Conservation (phyloP, 805 yeast species). For the Debaryomyces prosopidis region DNA sequence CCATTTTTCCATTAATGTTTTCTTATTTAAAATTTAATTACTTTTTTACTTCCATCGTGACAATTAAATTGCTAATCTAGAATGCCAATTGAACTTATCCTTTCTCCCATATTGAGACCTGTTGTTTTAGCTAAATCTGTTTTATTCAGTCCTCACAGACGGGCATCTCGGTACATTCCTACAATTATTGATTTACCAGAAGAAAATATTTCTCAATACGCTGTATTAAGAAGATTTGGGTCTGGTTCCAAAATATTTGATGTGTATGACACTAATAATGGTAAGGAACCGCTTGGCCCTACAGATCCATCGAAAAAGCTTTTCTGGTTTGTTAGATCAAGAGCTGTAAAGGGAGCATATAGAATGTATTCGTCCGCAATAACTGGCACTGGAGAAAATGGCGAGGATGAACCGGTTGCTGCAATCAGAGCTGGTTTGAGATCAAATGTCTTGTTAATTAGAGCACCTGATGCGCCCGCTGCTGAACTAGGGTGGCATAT, state of each 20-base stretch:
- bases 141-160: conserved; percentile 55
- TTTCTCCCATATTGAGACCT: conserved; percentile 63
- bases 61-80: conserved; percentile 1
- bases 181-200: conserved; percentile 45
- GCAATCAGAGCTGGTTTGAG: conserved; percentile 60
- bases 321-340: conserved; percentile 59
- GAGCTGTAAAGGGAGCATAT: conserved; percentile 68
- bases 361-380: conserved; percentile 50
- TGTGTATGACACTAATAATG: conserved; percentile 49
- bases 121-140: conserved; percentile 55
- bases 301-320: conserved; percentile 44
- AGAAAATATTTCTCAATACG: conserved; percentile 41
- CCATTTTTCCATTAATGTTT: background rate
- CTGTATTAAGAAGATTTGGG: conserved; percentile 57
- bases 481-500: conserved; percentile 67
- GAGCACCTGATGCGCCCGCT: conserved; percentile 49
- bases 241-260: conserved; percentile 59
- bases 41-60: background rate
- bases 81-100: conserved; percentile 62
- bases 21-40: background rate
- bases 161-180: conserved; percentile 57
- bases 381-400: conserved; percentile 44
- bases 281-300: conserved; percentile 38
- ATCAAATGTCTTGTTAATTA: conserved; percentile 56
- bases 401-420: conserved; percentile 59